Percentiles rank a stretch among this genome's conserved stretches.
phyloP scores from a whole-genome alignment of 2,329 filamentous ascomycete species.

The Coniochaeta ligniaria region DNA sequence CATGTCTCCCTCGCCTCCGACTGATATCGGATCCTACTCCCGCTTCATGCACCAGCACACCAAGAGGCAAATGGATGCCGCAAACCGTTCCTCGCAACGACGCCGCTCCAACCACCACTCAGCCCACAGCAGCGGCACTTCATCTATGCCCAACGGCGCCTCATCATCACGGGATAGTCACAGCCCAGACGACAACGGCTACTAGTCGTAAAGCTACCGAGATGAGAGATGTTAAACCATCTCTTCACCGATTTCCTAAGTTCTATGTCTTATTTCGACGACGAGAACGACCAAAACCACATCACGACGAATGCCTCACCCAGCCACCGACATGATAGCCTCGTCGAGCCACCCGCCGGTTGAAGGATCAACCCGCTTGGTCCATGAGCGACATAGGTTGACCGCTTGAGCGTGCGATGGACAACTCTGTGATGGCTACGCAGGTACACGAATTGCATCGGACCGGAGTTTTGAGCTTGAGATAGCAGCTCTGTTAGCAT shows the following conservation, averaged over 20 bases:
- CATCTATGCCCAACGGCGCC: slow-evolving; percentile 19
- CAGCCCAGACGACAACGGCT: slow-evolving; percentile 11
- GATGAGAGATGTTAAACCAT: neutral
- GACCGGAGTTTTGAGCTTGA: neutral
- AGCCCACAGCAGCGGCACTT: slow-evolving; percentile 10
- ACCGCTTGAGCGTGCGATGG: neutral
- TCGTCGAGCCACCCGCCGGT: neutral
- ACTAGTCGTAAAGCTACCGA: slow-evolving; percentile 11
- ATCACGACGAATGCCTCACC: neutral
- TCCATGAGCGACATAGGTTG: neutral
- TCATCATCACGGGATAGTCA: slow-evolving; percentile 8
- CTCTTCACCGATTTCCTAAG: neutral
- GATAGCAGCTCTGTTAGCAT: neutral
- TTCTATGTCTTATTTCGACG: neutral
- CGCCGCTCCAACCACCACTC: slow-evolving; percentile 15
- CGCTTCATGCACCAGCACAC: slow-evolving; percentile 59
- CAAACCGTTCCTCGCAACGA: slow-evolving; percentile 35
- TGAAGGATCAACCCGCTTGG: neutral
- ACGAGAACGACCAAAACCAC: neutral
- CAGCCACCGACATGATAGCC: neutral
- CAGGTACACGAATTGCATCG: neutral
- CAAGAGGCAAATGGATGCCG: slow-evolving; percentile 56
- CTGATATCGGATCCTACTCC: slow-evolving; percentile 36
- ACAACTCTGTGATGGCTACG: neutral
- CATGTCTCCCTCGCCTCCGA: slow-evolving; percentile 18